These are phyloP conservation scores for Serendipita sp. DNA, from an alignment of 768 basidiomycete genomes.

Conservation along the genomic window DNA sequence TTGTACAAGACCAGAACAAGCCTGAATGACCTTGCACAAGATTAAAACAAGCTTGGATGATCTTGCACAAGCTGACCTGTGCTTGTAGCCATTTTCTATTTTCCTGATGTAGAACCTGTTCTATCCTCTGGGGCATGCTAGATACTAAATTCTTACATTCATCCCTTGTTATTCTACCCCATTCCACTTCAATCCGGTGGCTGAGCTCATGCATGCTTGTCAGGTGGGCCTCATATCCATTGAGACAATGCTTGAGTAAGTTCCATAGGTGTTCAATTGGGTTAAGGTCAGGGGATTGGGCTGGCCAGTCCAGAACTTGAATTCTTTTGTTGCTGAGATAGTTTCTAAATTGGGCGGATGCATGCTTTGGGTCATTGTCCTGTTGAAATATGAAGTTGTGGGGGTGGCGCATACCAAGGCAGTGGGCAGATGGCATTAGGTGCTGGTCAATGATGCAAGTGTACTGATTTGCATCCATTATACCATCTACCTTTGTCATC, in stretches of 20 bases:
- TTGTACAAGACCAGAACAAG: too few relatives aligned
- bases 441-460: conserved; percentile 16
- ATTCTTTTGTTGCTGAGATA: neutral
- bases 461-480: conserved; percentile 17
- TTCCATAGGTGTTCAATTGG: neutral
- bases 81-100: too few relatives aligned
- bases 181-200: neutral
- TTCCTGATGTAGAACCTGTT: neutral
- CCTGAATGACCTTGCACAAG: too few relatives aligned
- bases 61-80: too few relatives aligned
- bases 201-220: neutral
- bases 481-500: conserved; percentile 20
- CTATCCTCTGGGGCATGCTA: neutral
- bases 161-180: neutral
- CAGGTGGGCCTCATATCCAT: neutral
- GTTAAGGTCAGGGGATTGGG: conserved; percentile 4
- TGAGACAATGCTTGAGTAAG: neutral
- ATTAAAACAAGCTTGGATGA: too few relatives aligned
- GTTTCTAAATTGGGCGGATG: neutral
- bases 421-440: neutral
- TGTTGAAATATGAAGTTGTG: neutral
- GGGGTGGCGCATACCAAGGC: neutral
- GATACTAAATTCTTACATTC: neutral
- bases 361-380: conserved; percentile 5
- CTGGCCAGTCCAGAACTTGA: neutral